Conservation (phyloP, 1,284 basidiomycete genomes). For the Heterobasidion irregulare region DNA sequence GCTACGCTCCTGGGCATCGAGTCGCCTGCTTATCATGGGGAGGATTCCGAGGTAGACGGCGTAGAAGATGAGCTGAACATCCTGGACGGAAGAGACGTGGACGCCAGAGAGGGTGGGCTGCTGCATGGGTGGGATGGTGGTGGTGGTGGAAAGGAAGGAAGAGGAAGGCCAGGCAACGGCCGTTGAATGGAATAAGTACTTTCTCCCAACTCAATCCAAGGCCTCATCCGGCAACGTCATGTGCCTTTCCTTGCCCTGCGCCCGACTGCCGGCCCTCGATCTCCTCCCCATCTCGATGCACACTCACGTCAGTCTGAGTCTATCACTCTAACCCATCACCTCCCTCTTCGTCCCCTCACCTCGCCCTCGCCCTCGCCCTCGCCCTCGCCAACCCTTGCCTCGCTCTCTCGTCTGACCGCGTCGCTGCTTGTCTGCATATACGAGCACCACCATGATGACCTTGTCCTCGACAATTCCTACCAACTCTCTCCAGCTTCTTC, state of each 20-base stretch:
- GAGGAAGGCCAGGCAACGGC: no score
- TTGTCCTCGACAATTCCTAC: no score
- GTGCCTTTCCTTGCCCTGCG: background rate
- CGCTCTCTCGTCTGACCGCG: no score
- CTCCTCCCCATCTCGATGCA: background rate
- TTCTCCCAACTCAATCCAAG: background rate
- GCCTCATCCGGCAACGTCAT: background rate
- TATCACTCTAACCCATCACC: conserved; percentile 3
- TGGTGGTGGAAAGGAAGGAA: conserved; percentile 13
- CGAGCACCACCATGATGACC: no score
- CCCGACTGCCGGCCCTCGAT: background rate
- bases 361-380: no score
- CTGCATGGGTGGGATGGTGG: conserved; percentile 21
- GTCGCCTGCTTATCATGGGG: conserved; percentile 31
- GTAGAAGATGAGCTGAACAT: conserved; percentile 36
- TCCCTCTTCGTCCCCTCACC: no score
- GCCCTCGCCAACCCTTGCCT: no score
- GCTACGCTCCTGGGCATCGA: conserved; percentile 32
- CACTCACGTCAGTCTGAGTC: background rate
- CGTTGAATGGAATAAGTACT: no score
- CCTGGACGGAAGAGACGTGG: conserved; percentile 29
- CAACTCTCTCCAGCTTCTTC: no score
- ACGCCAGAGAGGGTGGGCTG: conserved; percentile 28
- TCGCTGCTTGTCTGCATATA: no score
- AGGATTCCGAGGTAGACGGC: conserved; percentile 30